A percentile compares a stretch with the other conserved stretches of the same genome.
Evolutionary conservation across 352 stramenopile genomes (phyloP).

Genomic region (Pilasporangium apinafurcum): DNA sequence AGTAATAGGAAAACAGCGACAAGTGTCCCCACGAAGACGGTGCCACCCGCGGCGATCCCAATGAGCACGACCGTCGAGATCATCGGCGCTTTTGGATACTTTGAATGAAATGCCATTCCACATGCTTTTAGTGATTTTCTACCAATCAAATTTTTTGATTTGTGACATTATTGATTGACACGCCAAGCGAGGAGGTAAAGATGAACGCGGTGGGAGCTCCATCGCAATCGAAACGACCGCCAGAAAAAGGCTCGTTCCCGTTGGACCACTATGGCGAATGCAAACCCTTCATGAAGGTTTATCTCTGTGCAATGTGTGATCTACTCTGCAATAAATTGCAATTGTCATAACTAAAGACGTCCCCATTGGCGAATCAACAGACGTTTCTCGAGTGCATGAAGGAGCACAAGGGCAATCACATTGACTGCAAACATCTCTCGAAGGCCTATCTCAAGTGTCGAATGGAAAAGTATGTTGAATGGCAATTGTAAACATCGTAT

Average conservation of each 20-base stretch:
- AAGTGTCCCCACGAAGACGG: slow-evolving; percentile 83
- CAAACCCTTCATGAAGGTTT: slow-evolving; percentile 81
- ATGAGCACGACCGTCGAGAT: slow-evolving; percentile 45
- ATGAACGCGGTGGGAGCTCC: slow-evolving; percentile 82
- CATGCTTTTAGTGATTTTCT: slow-evolving; percentile 5
- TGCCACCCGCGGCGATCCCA: slow-evolving; percentile 73
- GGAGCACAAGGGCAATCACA: slow-evolving; percentile 75
- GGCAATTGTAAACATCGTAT: no score
- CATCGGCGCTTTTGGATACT: slow-evolving; percentile 18
- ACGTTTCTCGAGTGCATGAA: slow-evolving; percentile 83
- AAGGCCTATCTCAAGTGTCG: slow-evolving; percentile 85
- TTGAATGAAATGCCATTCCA: not conserved
- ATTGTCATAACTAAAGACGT: not conserved
- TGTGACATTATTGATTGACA: not conserved
- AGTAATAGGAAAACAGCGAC: slow-evolving; percentile 82
- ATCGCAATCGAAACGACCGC: slow-evolving; percentile 64
- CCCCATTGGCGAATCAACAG: slow-evolving; percentile 8
- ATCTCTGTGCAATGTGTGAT: slow-evolving; percentile 5
- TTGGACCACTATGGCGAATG: slow-evolving; percentile 89
- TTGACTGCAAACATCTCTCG: slow-evolving; percentile 87
- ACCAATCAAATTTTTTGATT: no score
- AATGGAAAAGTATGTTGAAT: slow-evolving; percentile 88
- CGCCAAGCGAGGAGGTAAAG: slow-evolving; percentile 1
- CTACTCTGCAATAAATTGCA: no score
- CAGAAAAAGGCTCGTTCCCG: slow-evolving; percentile 88